A percentile compares a stretch with the other conserved stretches of the same genome.
phyloP scores from a whole-genome alignment of 2,329 filamentous ascomycete species.

The Ophiostoma ips region DNA sequence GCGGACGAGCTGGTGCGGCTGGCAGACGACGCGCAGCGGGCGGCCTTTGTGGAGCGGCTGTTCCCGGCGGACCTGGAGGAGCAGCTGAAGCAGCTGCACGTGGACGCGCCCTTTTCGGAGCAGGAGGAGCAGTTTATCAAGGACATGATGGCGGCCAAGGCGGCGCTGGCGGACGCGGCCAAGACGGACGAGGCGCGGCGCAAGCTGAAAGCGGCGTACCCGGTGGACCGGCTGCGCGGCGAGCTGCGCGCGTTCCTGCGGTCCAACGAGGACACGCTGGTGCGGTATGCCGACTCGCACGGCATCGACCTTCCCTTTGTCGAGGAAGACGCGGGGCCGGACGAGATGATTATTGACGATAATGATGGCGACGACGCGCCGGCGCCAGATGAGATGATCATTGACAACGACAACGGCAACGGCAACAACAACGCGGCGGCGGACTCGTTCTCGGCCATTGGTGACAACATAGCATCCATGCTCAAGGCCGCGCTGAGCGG shows the following conservation, averaged over 20 bases:
- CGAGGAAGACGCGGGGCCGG: conserved; percentile 20
- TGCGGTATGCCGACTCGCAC: conserved; percentile 25
- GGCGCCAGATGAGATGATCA: background rate
- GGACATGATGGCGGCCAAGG: conserved; percentile 19
- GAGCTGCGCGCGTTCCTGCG: conserved; percentile 21
- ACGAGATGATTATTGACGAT: conserved; percentile 10
- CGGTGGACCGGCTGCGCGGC: conserved; percentile 24
- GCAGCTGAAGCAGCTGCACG: conserved; percentile 24
- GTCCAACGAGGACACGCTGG: conserved; percentile 18
- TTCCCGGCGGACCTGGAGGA: conserved; percentile 41
- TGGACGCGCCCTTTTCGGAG: conserved; percentile 15
- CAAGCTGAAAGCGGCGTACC: conserved; percentile 25
- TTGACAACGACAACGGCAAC: background rate
- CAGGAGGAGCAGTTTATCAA: conserved; percentile 11
- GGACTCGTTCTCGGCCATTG: background rate
- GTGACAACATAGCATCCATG: conserved; percentile 10
- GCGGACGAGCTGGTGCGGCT: conserved; percentile 4
- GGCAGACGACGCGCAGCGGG: conserved; percentile 7
- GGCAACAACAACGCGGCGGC: background rate
- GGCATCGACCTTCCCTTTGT: conserved; percentile 23
- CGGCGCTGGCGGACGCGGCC: conserved; percentile 36
- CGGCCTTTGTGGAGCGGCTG: conserved; percentile 34
- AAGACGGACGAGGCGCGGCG: conserved; percentile 31
- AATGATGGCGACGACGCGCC: no score
- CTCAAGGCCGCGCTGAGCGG: conserved; percentile 4